These are phyloP conservation scores for Nitzschia palea DNA, from an alignment of 108 stramenopile species.

Conservation along the genomic window DNA sequence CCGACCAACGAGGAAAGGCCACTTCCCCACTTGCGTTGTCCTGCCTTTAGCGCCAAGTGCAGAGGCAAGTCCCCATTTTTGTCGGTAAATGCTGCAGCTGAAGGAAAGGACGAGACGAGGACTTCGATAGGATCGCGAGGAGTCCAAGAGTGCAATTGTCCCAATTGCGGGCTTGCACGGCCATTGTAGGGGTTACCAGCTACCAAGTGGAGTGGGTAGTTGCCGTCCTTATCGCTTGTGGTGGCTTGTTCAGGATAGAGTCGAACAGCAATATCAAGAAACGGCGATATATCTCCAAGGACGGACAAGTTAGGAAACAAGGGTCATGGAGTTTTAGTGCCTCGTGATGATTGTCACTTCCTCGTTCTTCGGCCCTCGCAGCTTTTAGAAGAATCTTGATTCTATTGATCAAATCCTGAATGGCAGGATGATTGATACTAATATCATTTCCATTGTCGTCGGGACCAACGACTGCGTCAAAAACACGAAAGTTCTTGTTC, in stretches of 20 bases:
- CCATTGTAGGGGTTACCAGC: not conserved
- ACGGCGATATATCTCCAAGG: conserved; percentile 15
- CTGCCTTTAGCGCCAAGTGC: conserved; percentile 23
- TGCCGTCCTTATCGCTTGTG: conserved; percentile 13
- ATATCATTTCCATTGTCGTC: conserved; percentile 4
- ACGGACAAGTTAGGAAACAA: not conserved
- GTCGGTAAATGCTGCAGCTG: conserved; percentile 15
- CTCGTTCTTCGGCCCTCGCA: not conserved
- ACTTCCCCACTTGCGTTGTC: conserved; percentile 16
- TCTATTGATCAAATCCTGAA: not conserved
- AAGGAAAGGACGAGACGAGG: conserved; percentile 12
- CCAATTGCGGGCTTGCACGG: not conserved
- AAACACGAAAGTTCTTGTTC: conserved; percentile 11
- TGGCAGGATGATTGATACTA: conserved; percentile 17
- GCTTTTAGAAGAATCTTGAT: conserved; percentile 14
- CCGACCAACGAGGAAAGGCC: conserved; percentile 17
- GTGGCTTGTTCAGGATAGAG: conserved; percentile 12
- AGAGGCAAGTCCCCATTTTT: conserved; percentile 19
- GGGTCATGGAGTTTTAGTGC: not conserved
- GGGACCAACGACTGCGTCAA: not conserved
- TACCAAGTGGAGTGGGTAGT: conserved; percentile 18
- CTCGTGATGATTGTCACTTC: not conserved
- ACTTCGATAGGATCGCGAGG: conserved; percentile 17
- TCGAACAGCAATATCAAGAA: conserved; percentile 24
- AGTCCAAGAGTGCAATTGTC: not conserved